Evolutionary conservation across 2,329 filamentous ascomycete genomes (phyloP).

Genomic region (Diaporthe caulivora): DNA sequence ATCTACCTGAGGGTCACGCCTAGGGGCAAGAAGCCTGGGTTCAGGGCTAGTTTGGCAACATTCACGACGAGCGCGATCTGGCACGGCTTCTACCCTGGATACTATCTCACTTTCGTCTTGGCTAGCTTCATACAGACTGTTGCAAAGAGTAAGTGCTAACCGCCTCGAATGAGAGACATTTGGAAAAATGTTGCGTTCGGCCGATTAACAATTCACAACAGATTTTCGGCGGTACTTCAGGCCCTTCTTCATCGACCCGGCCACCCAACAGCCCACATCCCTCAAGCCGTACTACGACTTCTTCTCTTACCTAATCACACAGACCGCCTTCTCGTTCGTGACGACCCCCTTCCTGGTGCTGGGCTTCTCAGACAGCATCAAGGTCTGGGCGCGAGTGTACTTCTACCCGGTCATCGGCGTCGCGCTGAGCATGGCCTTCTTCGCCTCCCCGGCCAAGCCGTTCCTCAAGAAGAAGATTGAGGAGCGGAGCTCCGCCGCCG

Average conservation of each 20-base stretch:
- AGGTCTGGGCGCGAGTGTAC: conserved; percentile 87
- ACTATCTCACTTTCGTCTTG: conserved; percentile 91
- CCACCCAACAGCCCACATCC: conserved; percentile 75
- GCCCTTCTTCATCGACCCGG: conserved; percentile 89
- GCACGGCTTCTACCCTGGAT: conserved; percentile 98
- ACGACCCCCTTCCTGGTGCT: conserved; percentile 90
- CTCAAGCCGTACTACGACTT: conserved; percentile 90
- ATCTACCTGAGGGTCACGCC: conserved; percentile 96
- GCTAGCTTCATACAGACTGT: conserved; percentile 92
- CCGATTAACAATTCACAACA: conserved; percentile 52
- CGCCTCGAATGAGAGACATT: background rate
- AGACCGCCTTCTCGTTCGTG: conserved; percentile 85
- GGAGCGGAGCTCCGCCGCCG: conserved; percentile 62
- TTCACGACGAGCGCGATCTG: conserved; percentile 96
- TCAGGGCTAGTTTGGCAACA: conserved; percentile 92
- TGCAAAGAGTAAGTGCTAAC: conserved; percentile 83
- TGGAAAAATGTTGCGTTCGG: conserved; percentile 31
- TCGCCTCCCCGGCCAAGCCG: conserved; percentile 81
- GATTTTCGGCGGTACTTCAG: conserved; percentile 91
- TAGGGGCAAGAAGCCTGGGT: conserved; percentile 94
- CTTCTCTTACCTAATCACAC: conserved; percentile 80
- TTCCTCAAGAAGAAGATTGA: conserved; percentile 70
- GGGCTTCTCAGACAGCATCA: conserved; percentile 75
- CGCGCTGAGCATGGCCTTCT: conserved; percentile 75
- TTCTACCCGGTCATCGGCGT: conserved; percentile 86